Conservation (phyloP, 176 grass and related monocot genomes). For the Thalia dealbata region DNA sequence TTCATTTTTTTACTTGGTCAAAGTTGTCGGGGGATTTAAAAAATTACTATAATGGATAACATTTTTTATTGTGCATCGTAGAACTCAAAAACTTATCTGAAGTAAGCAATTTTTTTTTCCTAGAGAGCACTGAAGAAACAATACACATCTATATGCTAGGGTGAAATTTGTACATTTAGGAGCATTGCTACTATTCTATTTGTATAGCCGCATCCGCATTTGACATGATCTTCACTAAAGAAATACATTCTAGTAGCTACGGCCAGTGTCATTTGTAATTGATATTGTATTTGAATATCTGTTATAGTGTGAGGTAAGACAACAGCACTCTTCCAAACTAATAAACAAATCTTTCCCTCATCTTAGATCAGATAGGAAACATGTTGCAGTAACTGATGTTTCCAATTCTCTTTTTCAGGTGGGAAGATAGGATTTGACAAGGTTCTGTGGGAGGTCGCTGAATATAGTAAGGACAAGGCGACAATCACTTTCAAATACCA, state of each 20-base stretch:
- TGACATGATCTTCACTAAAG: not conserved
- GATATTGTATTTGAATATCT: not conserved
- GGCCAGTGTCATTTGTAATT: not conserved
- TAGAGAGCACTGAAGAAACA: too few species aligned
- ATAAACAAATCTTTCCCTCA: not conserved
- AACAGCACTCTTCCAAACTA: not conserved
- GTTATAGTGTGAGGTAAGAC: not conserved
- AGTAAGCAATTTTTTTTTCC: too few species aligned
- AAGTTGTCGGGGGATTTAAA: too few species aligned
- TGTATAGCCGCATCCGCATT: too few species aligned
- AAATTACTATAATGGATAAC: too few species aligned
- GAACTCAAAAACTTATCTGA: too few species aligned
- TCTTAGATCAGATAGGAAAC: not conserved
- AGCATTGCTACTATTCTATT: too few species aligned
- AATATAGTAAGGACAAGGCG: slow-evolving; percentile 51
- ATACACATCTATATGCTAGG: too few species aligned
- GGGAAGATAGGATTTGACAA: slow-evolving; percentile 79
- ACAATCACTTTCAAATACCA: slow-evolving; percentile 68
- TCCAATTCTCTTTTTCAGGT: slow-evolving; percentile 21
- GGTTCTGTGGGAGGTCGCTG: slow-evolving; percentile 57
- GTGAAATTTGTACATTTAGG: too few species aligned
- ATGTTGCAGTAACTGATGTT: not conserved
- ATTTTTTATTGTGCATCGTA: too few species aligned
- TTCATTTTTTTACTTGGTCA: too few species aligned
- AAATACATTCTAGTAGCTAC: not conserved